These are phyloP conservation scores for Aspergillus versicolor DNA, from an alignment of 2,329 filamentous ascomycete species.

Conservation along the genomic window DNA sequence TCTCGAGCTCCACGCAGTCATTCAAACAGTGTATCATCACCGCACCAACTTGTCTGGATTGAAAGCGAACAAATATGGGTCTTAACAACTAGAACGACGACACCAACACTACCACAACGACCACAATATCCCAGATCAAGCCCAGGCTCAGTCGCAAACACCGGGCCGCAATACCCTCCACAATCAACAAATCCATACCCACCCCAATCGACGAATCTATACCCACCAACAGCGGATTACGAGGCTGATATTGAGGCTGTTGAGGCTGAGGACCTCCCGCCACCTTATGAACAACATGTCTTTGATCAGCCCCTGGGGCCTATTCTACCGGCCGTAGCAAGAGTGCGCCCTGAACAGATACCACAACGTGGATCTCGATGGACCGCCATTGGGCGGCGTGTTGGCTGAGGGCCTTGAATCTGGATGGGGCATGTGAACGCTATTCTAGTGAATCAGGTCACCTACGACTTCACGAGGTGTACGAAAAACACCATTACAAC, in stretches of 20 bases:
- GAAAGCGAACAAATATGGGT: conserved; percentile 32
- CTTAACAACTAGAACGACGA: conserved; percentile 7
- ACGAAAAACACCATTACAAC: neutral
- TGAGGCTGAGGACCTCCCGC: conserved; percentile 20
- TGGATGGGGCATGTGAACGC: neutral
- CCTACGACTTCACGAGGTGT: neutral
- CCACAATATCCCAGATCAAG: neutral
- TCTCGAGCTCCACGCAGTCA: neutral
- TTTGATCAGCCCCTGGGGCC: conserved; percentile 18
- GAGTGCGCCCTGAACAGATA: neutral
- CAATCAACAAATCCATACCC: neutral
- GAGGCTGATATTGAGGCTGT: neutral
- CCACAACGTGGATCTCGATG: conserved; percentile 19
- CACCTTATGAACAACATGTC: conserved; percentile 29
- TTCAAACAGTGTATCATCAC: conserved; percentile 6
- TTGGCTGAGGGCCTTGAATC: conserved; percentile 11
- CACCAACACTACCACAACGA: neutral
- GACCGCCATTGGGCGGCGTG: conserved; percentile 24
- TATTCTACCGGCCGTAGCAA: neutral
- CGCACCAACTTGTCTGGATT: conserved; percentile 29
- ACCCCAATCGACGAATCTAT: neutral
- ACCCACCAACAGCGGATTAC: neutral
- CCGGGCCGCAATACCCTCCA: neutral
- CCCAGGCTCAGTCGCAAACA: neutral
- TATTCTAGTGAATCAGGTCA: neutral